Evolutionary conservation across 1,139 yeast species (phyloP), one percentile per base, ranked within the genome.

Genomic region (Wickerhamomyces sp.): DNA sequence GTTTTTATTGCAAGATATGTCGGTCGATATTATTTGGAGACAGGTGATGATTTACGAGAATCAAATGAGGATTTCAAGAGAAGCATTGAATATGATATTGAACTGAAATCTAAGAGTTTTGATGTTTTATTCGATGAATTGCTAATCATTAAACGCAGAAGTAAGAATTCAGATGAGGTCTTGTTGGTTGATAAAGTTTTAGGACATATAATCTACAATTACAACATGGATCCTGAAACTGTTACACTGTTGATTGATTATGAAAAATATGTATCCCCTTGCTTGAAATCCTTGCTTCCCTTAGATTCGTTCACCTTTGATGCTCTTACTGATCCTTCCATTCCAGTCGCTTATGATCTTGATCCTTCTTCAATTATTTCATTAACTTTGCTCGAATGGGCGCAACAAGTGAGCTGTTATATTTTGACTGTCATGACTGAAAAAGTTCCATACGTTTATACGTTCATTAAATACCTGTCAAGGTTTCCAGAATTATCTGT

Each of bases 1-100:
- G 18, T 55, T 1, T 76, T 80, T 74, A 59, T 67, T 36, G 70
- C 72, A 0, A 58, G 61, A 14, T 68, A 67, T 41, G 51, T 77
- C 17, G 76, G 78, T 0, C 47, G 57, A 3, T 70, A 55, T 42
- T 75, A 71, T 46, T 41, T 54, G 9, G 33, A 38, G 1, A 54
- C 60, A 1, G 72, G 69, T 10, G 46, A 52, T 8, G 15, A 33
- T 7, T 50, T 59, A 2, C 15, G 28, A 15, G 53, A 53, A 17
- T 47, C 47, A 24, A 43, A 51, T 14, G 35, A 17, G 7, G 47
- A 51, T 8, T 34, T 43, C 27, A 21, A 37, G 27, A 33, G 31
- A 28, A 34, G 34, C 15, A 22, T 45, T 29, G 51, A 49, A 16
- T 36, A 42, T n/a, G 37, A 46, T 12, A 44, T 56, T 28, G 42